Evolutionary conservation across 2,329 filamentous ascomycete species (phyloP).

Genomic region (Penicillium hesseltinei): DNA sequence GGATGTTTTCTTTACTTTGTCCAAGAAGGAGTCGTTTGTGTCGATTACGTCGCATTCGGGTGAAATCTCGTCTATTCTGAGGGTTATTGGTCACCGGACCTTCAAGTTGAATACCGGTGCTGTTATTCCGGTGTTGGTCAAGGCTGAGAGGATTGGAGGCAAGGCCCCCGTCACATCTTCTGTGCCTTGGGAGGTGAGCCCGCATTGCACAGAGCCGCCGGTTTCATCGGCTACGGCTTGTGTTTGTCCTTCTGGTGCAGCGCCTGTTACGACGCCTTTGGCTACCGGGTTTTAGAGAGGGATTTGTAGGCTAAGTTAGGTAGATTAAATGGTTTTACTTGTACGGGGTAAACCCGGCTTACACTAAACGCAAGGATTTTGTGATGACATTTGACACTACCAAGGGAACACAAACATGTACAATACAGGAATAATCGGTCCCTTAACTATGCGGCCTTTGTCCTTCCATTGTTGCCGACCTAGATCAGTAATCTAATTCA

Average conservation of each 20-base stretch:
- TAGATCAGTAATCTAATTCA: background rate
- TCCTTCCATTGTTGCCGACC: background rate
- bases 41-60: constrained; percentile 59
- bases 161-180: constrained; percentile 16
- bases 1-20: constrained; percentile 46
- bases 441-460: background rate
- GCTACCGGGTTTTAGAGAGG: constrained; percentile 14
- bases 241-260: constrained; percentile 32
- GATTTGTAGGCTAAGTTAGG: background rate
- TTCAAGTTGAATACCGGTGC: constrained; percentile 50
- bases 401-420: background rate
- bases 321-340: background rate
- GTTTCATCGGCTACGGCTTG: constrained; percentile 31
- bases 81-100: constrained; percentile 43
- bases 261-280: constrained; percentile 31
- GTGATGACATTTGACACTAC: background rate
- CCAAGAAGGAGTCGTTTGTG: constrained; percentile 47
- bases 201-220: constrained; percentile 36
- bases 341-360: no score
- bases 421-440: background rate
- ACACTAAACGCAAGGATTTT: background rate
- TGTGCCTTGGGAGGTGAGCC: constrained; percentile 28
- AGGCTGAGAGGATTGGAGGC: constrained; percentile 33
- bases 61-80: constrained; percentile 53
- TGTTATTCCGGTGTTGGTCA: constrained; percentile 52